Evolutionary conservation across 306 rosid species (phyloP), one percentile per base, ranked within the genome.

Genomic region (Lagenaria siceraria): DNA sequence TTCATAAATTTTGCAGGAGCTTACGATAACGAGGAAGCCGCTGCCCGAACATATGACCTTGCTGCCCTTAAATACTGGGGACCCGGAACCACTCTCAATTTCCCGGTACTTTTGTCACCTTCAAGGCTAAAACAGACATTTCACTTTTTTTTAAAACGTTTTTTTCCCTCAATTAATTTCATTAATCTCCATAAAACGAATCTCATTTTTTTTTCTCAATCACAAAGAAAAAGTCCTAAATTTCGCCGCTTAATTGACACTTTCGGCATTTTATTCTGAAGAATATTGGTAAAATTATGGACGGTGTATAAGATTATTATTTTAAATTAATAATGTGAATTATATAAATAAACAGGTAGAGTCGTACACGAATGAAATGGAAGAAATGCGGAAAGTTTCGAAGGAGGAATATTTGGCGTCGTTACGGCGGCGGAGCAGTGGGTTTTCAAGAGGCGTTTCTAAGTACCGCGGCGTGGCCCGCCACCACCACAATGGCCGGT

Each of bases 41-140:
- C 99, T 1, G 99, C 97, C 2, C 97, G 87, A 51, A 89, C 97
- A 27, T 92, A 96, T 51, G 99, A 96, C 79, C 98, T 96, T 24
- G 99, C 98, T 58, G 98, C 99, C 53, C 98, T 96, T 0, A 96
- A 92, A 60, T 92, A 96, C 69, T 92, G 99, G 99, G 98, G 99
- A 3, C 84, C 89, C 0, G 82, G 70, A 6, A 85, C 99, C 53
- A 87, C 80, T 43, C 82, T 96, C 84, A 96, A 96, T 87, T 90
- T 92, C 14, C 84, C 93, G 88, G 99, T 96, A 92, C 31, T 12
- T 17, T n/a, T n/a, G n/a, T 42, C 4, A 17, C 49, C 19, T 33
- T 38, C 46, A 46, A 68, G 46, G 69, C 43, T 55, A 33, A 15
- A 42, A 54, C 4, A 0, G 40, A 1, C 13, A 65, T 78, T 60